Base-by-base conservation (phyloP, 371 early-diverging fungal species). In the Choanephora cucurbitarum region DNA sequence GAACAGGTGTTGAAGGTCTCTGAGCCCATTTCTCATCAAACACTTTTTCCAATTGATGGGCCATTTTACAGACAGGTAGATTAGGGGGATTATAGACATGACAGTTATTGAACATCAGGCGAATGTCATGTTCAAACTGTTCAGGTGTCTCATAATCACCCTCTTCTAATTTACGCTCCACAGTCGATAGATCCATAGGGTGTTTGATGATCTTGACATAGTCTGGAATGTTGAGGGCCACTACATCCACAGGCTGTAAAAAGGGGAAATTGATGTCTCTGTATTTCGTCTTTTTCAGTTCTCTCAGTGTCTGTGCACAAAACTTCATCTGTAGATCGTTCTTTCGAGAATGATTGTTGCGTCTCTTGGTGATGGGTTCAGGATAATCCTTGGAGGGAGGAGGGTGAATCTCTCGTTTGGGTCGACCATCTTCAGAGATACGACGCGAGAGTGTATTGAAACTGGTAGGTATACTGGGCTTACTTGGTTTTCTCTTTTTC, bases 121-220 rank as follows among this genome's bases (percentile, higher is more conserved):
- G 87, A 33, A 93, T 75, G 64, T 99, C 99, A 0, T 77, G 76
- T 56, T 91, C 89, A 60, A 97, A 97, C 40, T 89, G 91, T 6
- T 79, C 82, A 0, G 91, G 79, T 8, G 72, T 75, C 0, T 69
- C 57, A 69, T 99, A 99, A 22, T 81, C 78, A 11, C 87, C 89
- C 14, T 69, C 62, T 43, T 92, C 91, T 15, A 99, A 72, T 69
- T 95, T 95, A 39, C 82, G 79, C 62, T 86, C 83, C 37, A 99
- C 90, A 0, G 99, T 99, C 15, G 89, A 82, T 21, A 99, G 51
- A 69, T 99, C 99, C 99, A 99, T 99, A 5, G 99, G 99, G 45
- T 93, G 69, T 63, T 93, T 98, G 66, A 99, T 89, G 37, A 99
- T 87, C 2, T 83, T 81, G 19, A 84, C 86, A 77, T 99, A 99